These are phyloP conservation scores for Stephania cephalantha DNA, from an alignment of 164 flowering plant genomes.

Conservation along the genomic window DNA sequence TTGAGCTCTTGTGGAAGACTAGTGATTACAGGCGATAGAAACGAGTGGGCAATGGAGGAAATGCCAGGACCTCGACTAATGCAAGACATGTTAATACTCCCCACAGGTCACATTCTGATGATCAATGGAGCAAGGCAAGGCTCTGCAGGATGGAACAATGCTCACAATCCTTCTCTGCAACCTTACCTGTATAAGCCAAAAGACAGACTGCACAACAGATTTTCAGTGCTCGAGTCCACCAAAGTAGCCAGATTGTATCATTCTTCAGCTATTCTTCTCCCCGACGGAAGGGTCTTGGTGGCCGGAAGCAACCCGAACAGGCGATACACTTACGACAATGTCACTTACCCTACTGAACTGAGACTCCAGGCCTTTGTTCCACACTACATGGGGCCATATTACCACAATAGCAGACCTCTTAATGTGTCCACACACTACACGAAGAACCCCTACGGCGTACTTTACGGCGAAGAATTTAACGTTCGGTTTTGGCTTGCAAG, in stretches of 20 bases:
- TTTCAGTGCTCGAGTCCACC: slow-evolving; percentile 34
- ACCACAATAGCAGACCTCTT: slow-evolving; percentile 28
- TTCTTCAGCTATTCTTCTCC: slow-evolving; percentile 57
- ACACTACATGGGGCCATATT: slow-evolving; percentile 36
- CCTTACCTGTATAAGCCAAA: slow-evolving; percentile 57
- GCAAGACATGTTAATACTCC: slow-evolving; percentile 58
- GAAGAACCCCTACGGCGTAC: slow-evolving; percentile 4
- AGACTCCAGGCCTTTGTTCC: slow-evolving; percentile 51
- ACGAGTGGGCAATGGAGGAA: slow-evolving; percentile 56
- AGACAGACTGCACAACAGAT: slow-evolving; percentile 29
- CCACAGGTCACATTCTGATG: slow-evolving; percentile 50
- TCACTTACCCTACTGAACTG: slow-evolving; percentile 54
- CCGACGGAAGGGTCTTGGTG: slow-evolving; percentile 62
- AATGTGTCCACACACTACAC: slow-evolving; percentile 30
- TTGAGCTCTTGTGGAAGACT: slow-evolving; percentile 56
- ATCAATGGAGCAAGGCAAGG: slow-evolving; percentile 62
- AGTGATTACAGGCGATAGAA: slow-evolving; percentile 41
- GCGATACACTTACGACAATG: slow-evolving; percentile 37
- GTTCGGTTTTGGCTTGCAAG: slow-evolving; percentile 35
- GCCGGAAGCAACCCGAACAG: slow-evolving; percentile 65
- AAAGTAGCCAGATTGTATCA: slow-evolving; percentile 62
- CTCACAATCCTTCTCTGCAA: slow-evolving; percentile 31
- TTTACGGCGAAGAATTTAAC: slow-evolving; percentile 38
- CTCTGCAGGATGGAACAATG: slow-evolving; percentile 47
- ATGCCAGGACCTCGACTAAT: slow-evolving; percentile 64